These are phyloP conservation scores for Crucibulum laeve DNA, from an alignment of 768 basidiomycete species.

Conservation along the genomic window DNA sequence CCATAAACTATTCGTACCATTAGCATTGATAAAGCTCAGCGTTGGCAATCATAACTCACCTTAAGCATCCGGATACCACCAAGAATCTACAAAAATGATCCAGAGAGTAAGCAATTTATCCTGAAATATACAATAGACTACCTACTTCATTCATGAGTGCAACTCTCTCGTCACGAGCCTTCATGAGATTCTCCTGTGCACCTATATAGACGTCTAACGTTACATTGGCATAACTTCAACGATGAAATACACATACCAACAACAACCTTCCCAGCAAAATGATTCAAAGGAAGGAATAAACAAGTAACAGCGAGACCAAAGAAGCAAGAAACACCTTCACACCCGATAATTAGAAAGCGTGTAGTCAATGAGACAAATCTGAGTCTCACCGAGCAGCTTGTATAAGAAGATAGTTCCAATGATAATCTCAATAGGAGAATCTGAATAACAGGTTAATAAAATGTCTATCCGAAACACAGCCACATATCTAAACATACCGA, in stretches of 20 bases:
- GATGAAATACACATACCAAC: conserved; percentile 26
- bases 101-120: too few species aligned
- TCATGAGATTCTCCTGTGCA: conserved; percentile 81
- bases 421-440: conserved; percentile 73
- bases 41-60: conserved; percentile 16
- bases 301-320: conserved; percentile 76
- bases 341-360: not conserved
- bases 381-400: conserved; percentile 57
- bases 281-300: conserved; percentile 73
- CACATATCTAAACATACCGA: conserved; percentile 37
- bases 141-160: conserved; percentile 79
- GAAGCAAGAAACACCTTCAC: conserved; percentile 60
- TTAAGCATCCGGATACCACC: conserved; percentile 92
- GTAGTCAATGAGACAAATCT: not conserved
- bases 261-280: conserved; percentile 77
- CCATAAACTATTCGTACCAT: conserved; percentile 68
- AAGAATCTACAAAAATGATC: conserved; percentile 47
- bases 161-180: conserved; percentile 86
- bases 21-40: not conserved
- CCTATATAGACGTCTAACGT: not conserved
- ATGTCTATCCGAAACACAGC: not conserved
- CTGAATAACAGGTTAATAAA: conserved; percentile 24
- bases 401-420: conserved; percentile 78
- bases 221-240: too few species aligned
- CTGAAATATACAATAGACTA: conserved; percentile 1